Evolutionary conservation across 2,329 filamentous ascomycete genomes (phyloP).

Genomic region (Cercospora nicotianae): DNA sequence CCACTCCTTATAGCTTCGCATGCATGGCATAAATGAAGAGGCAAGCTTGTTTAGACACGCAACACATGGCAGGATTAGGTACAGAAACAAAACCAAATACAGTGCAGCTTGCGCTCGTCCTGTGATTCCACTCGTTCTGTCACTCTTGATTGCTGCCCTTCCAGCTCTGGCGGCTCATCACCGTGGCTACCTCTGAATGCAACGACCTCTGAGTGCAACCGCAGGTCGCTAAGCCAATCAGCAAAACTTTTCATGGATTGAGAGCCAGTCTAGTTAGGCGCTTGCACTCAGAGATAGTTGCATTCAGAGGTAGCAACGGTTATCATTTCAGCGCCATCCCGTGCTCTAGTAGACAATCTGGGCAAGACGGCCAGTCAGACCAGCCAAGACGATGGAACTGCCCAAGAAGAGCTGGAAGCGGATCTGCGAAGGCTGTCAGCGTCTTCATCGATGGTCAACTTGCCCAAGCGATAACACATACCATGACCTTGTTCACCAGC

Average conservation of each 20-base stretch:
- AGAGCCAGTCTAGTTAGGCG: too few species aligned
- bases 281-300: too few species aligned
- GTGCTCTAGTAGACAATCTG: slow-evolving; percentile 8
- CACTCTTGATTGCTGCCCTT: background rate
- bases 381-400: slow-evolving; percentile 17
- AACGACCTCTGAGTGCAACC: too few species aligned
- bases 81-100: background rate
- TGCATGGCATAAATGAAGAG: background rate
- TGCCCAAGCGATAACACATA: too few species aligned
- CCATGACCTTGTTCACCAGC: slow-evolving; percentile 36
- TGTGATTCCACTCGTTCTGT: slow-evolving; percentile 1
- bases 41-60: background rate
- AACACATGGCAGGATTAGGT: background rate
- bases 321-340: background rate
- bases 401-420: slow-evolving; percentile 19
- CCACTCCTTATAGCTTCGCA: too few species aligned
- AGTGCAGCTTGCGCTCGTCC: background rate
- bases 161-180: too few species aligned
- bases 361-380: slow-evolving; percentile 11
- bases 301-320: too few species aligned
- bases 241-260: too few species aligned
- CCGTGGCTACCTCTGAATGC: too few species aligned
- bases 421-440: background rate
- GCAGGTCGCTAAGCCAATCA: too few species aligned
- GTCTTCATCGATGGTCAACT: too few species aligned